Percentiles rank a stretch among this genome's conserved stretches.
Evolutionary conservation across 768 basidiomycete genomes (phyloP).

Genomic region (Agaricus sinodeliciosus): DNA sequence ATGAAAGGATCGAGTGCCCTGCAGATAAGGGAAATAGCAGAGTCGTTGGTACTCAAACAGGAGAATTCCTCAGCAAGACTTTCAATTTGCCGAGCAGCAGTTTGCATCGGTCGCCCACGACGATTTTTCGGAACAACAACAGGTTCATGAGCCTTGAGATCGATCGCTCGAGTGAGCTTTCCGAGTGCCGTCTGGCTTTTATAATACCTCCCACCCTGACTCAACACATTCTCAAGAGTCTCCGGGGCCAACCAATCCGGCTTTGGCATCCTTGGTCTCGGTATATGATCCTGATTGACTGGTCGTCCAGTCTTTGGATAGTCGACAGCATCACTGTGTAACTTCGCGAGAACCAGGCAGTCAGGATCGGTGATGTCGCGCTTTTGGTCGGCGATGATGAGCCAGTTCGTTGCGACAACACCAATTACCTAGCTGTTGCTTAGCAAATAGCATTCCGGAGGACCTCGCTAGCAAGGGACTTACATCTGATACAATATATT

Average conservation of each 20-base stretch:
- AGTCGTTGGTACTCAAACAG: not conserved
- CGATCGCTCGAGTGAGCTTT: conserved; percentile 50
- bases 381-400: conserved; percentile 54
- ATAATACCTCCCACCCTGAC: conserved; percentile 37
- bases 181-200: conserved; percentile 51
- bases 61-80: conserved; percentile 1
- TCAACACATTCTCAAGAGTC: conserved; percentile 26
- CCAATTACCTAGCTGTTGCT: conserved; percentile 39
- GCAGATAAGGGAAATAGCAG: not conserved
- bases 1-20: not conserved
- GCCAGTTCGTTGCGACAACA: conserved; percentile 53
- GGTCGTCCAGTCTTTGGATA: conserved; percentile 54
- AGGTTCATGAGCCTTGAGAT: conserved; percentile 32
- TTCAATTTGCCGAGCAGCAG: not conserved
- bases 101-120: not conserved
- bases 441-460: not conserved
- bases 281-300: conserved; percentile 31
- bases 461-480: not conserved
- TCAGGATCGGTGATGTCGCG: conserved; percentile 39
- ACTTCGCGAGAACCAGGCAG: conserved; percentile 43
- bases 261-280: conserved; percentile 30
- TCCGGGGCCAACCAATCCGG: conserved; percentile 68
- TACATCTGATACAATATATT: conserved; percentile 62
- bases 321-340: conserved; percentile 64
- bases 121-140: conserved; percentile 1